Evolutionary conservation across 345 rosid genomes (phyloP), one percentile per base, ranked within the genome.

Genomic region (Luvunga scandens): DNA sequence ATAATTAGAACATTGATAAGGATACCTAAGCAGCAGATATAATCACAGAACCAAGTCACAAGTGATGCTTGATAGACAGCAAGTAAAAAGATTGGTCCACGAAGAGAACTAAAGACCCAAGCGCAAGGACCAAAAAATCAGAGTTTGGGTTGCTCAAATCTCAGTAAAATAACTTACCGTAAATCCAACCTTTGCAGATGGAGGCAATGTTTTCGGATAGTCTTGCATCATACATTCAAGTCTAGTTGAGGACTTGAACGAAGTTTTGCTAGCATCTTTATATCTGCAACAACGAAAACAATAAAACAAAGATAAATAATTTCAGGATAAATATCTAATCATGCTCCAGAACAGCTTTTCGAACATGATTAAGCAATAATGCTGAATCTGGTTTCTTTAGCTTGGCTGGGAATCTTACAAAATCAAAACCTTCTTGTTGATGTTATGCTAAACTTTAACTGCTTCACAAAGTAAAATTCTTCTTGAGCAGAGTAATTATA

Each of bases 161-260:
- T 55, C 60, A 19, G 42, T 70, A 53, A 73, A 63, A 66, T 45
- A 66, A 63, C 65, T 87, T 90, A 95, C 99, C 85, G 97, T 92
- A 83, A 93, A 95, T 76, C 99, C 99, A 83, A 94, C 97, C 68
- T 90, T 79, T 80, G 97, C 91, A 25, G 97, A 74, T 57, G 98
- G 90, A 62, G 98, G 92, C 84, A 96, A 79, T 67, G 99, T 96
- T 83, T 94, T 94, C 66, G 97, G 97, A 85, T 96, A 94, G 82
- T 96, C 98, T 88, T 94, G 99, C 99, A 96, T 96, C 99, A 92
- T 93, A 73, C 99, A 96, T 82, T 96, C 98, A 42, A 96, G 87
- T 57, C 98, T 89, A 83, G 98, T 93, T 66, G 98, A 93, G 75
- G 98, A 94, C 82, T 91, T 93, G 66, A 94, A 93, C 66, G 90